These are phyloP conservation scores for Roridomyces roridus DNA, from an alignment of 768 basidiomycete genomes.

Conservation along the genomic window DNA sequence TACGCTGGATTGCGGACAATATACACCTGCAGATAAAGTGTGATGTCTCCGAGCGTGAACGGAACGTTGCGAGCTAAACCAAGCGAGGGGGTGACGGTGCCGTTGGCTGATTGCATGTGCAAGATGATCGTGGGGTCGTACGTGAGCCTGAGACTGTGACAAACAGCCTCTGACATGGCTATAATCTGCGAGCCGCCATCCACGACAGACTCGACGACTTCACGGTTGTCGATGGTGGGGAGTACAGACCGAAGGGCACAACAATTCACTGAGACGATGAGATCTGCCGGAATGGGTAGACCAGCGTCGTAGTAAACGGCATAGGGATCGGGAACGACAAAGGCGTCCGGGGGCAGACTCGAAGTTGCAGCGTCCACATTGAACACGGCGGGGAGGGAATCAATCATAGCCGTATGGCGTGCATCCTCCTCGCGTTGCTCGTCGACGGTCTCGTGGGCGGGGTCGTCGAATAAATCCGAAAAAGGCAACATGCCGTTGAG, in stretches of 20 bases:
- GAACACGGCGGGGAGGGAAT: not conserved
- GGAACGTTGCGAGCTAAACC: slow-evolving; percentile 20
- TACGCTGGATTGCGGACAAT: slow-evolving; percentile 16
- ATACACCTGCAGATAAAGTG: slow-evolving; percentile 17
- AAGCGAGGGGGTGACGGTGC: not conserved
- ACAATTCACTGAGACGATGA: slow-evolving; percentile 16
- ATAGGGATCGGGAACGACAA: slow-evolving; percentile 1
- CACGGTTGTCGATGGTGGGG: not conserved
- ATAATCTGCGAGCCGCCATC: slow-evolving; percentile 29
- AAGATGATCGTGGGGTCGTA: slow-evolving; percentile 5
- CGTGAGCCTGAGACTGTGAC: slow-evolving; percentile 1
- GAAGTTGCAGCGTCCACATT: not conserved
- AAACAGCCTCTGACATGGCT: slow-evolving; percentile 28
- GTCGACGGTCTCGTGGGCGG: not conserved
- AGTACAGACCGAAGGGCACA: slow-evolving; percentile 16
- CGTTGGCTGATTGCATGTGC: slow-evolving; percentile 12
- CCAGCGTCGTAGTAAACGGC: not conserved
- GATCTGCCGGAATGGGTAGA: not conserved
- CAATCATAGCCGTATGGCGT: not conserved
- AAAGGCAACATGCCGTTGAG: not conserved
- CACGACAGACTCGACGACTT: slow-evolving; percentile 21
- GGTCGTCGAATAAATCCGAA: too few species aligned
- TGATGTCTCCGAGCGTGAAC: slow-evolving; percentile 13
- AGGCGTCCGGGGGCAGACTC: not conserved
- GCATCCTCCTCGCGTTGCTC: not conserved